Conservation (phyloP, 2,329 filamentous ascomycete species). For the Beauveria scarabaeidicola region DNA sequence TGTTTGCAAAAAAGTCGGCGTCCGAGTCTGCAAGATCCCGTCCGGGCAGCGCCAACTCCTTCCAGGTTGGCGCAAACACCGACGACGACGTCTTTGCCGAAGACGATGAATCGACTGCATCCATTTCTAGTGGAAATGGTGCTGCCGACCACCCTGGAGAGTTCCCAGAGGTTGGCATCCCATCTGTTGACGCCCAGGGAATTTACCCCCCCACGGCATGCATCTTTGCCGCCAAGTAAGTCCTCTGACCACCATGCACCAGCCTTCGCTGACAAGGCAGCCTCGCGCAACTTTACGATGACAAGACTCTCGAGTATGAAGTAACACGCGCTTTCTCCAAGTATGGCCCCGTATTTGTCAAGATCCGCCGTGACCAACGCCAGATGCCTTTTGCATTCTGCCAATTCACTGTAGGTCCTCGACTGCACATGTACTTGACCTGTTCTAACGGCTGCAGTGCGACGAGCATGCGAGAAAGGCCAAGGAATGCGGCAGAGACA, state of each 20-base stretch:
- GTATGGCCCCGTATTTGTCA: slow-evolving; percentile 51
- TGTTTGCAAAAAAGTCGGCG: slow-evolving; percentile 1
- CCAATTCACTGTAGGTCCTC: slow-evolving; percentile 48
- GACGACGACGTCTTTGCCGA: slow-evolving; percentile 12
- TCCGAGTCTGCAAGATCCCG: slow-evolving; percentile 9
- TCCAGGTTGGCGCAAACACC: slow-evolving; percentile 9
- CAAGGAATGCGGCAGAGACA: slow-evolving; percentile 36
- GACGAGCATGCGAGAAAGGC: slow-evolving; percentile 41
- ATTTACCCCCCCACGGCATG: slow-evolving; percentile 48
- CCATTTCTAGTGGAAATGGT: not conserved
- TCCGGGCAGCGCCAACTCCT: slow-evolving; percentile 8
- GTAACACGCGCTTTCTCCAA: slow-evolving; percentile 44
- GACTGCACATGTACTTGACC: not conserved
- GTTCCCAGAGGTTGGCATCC: not conserved
- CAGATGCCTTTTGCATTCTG: slow-evolving; percentile 58
- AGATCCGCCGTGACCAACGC: slow-evolving; percentile 49
- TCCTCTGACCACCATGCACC: not conserved
- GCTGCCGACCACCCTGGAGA: not conserved
- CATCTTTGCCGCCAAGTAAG: slow-evolving; percentile 60
- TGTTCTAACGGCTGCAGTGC: slow-evolving; percentile 25
- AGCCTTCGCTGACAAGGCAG: slow-evolving; percentile 26
- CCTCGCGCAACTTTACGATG: slow-evolving; percentile 40
- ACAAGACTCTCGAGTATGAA: slow-evolving; percentile 42
- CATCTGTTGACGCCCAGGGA: slow-evolving; percentile 29
- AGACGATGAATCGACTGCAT: not conserved